A percentile compares a stretch with the other conserved stretches of the same genome.
Evolutionary conservation across 129 eudicot genomes (phyloP).

Genomic region (Mikania micrantha): DNA sequence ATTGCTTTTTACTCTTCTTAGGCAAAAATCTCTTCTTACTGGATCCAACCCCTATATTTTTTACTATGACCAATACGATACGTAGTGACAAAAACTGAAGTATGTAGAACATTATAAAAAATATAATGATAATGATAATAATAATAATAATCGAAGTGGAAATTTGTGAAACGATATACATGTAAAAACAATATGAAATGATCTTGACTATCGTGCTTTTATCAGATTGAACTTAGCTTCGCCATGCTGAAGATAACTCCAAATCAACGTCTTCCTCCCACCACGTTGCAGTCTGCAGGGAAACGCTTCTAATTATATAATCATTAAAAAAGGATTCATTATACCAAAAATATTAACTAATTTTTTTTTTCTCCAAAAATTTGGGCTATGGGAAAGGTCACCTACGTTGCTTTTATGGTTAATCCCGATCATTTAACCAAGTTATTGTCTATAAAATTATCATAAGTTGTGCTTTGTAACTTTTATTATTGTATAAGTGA

Average conservation of each 20-base stretch:
- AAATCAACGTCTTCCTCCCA: conserved; percentile 88
- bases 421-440: too few relatives aligned
- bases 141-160: background rate
- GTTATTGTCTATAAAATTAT: too few relatives aligned
- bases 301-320: background rate
- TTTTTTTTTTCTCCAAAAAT: too few relatives aligned
- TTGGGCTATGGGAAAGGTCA: background rate
- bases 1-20: too few relatives aligned
- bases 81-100: conserved; percentile 5
- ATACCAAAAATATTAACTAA: too few relatives aligned
- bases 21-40: too few relatives aligned
- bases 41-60: background rate
- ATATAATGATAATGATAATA: too few relatives aligned
- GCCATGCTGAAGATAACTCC: conserved; percentile 90
- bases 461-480: too few relatives aligned
- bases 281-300: conserved; percentile 78
- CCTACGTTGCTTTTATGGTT: too few relatives aligned
- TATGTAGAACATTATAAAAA: background rate
- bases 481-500: too few relatives aligned
- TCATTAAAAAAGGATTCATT: background rate
- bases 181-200: background rate
- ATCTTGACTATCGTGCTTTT: background rate
- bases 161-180: conserved; percentile 19
- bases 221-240: conserved; percentile 45
- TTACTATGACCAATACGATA: conserved; percentile 6